Evolutionary conservation across 2,329 filamentous ascomycete species (phyloP).

Genomic region (Beauveria varroae): DNA sequence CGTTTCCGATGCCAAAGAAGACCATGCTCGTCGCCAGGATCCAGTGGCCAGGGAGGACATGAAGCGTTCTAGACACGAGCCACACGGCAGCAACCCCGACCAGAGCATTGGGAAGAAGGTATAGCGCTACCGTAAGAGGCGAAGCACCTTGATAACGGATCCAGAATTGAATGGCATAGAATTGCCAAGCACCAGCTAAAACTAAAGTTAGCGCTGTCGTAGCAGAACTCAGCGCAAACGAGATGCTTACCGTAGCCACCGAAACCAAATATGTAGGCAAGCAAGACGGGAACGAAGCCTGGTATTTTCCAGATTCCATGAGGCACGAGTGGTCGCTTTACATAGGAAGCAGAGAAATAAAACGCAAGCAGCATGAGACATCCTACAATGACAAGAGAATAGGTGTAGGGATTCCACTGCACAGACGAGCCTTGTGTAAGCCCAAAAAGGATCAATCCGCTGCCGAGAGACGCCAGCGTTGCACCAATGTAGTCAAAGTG

Average conservation of each 20-base stretch:
- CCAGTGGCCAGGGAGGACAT: constrained; percentile 36
- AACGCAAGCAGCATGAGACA: constrained; percentile 5
- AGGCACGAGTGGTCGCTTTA: constrained; percentile 6
- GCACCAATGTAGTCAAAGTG: constrained; percentile 10
- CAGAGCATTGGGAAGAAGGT: constrained; percentile 36
- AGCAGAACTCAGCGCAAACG: neutral
- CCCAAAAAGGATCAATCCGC: constrained; percentile 6
- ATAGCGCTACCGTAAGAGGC: constrained; percentile 33
- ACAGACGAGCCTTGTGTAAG: constrained; percentile 7
- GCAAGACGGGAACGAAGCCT: neutral
- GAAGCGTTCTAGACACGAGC: constrained; percentile 37
- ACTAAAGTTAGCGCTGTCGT: neutral
- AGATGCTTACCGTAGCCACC: constrained; percentile 3
- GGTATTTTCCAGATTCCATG: neutral
- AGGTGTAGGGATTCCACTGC: constrained; percentile 9
- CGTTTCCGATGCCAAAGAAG: constrained; percentile 12
- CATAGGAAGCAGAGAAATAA: neutral
- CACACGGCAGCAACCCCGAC: constrained; percentile 36
- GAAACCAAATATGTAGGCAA: constrained; percentile 4
- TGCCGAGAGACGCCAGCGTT: constrained; percentile 3
- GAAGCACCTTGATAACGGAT: constrained; percentile 27
- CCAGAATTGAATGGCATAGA: constrained; percentile 34
- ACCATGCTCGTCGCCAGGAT: constrained; percentile 37
- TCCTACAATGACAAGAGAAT: constrained; percentile 7
- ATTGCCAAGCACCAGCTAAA: constrained; percentile 22